Evolutionary conservation across 192 early-diverging fungal genomes (phyloP).

Genomic region (Chytriomyces confervae): DNA sequence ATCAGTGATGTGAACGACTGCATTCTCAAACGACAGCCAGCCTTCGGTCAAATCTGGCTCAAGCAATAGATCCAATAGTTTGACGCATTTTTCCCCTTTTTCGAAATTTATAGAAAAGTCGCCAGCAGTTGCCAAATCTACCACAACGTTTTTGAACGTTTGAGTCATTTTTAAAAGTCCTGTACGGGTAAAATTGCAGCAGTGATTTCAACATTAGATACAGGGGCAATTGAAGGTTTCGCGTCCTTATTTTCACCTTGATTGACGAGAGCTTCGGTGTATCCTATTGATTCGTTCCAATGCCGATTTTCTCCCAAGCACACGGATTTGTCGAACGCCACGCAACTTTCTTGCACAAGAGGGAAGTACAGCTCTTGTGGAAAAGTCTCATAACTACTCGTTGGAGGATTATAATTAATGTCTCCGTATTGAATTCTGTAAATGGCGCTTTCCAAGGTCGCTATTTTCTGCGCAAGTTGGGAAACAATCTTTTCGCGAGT

Average conservation of each 20-base stretch:
- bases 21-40: slow-evolving; percentile 2
- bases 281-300: not conserved
- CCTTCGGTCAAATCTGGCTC: not conserved
- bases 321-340: not conserved
- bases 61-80: not conserved
- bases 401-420: not conserved
- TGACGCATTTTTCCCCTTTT: not conserved
- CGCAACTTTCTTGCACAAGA: not conserved
- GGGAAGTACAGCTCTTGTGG: not conserved
- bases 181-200: not conserved
- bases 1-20: not conserved
- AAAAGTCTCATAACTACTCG: not conserved
- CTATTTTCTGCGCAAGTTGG: not conserved
- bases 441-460: not conserved
- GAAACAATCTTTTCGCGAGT: not conserved
- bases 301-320: not conserved
- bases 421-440: slow-evolving; percentile 2
- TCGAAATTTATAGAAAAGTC: not conserved
- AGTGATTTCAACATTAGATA: not conserved
- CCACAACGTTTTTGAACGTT: not conserved
- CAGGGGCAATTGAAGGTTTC: too few species aligned
- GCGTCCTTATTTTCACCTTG: not conserved
- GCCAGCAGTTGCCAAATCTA: not conserved
- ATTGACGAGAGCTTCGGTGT: not conserved
- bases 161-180: not conserved